Conservation (phyloP, 1,284 basidiomycete species). For the Vanrija sp. region DNA sequence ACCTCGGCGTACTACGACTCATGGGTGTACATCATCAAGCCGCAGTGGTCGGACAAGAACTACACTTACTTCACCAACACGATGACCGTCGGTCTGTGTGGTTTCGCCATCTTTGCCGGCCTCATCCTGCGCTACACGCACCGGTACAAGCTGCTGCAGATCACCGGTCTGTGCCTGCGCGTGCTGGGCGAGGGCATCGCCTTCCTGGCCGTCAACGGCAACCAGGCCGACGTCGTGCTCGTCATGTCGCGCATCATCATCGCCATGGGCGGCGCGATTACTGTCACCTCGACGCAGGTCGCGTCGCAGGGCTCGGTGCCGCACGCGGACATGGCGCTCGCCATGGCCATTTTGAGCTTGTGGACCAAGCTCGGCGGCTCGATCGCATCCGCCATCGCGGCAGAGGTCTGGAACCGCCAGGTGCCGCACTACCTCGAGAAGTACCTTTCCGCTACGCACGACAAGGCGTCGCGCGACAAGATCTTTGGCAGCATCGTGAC, state of each 20-base stretch:
- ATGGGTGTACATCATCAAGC: conserved; percentile 45
- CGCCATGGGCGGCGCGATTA: conserved; percentile 38
- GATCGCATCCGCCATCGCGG: conserved; percentile 39
- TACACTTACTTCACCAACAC: conserved; percentile 37
- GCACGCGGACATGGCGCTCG: conserved; percentile 47
- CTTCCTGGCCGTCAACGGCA: conserved; percentile 33
- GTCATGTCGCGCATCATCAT: conserved; percentile 35
- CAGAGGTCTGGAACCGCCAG: conserved; percentile 37
- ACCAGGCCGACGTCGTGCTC: conserved; percentile 12
- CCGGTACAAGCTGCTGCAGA: conserved; percentile 49
- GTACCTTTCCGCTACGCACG: conserved; percentile 18
- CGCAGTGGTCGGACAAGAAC: conserved; percentile 23
- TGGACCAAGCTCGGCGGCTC: conserved; percentile 47
- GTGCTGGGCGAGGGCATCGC: conserved; percentile 27
- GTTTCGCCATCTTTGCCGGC: conserved; percentile 46
- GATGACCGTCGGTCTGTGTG: conserved; percentile 43
- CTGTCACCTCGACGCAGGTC: conserved; percentile 44
- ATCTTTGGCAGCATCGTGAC: conserved; percentile 21
- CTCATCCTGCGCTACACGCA: conserved; percentile 47
- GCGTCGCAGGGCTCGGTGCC: conserved; percentile 46
- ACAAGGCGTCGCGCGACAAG: conserved; percentile 11
- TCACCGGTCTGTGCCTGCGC: conserved; percentile 29
- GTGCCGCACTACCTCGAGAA: conserved; percentile 25
- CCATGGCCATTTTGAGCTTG: conserved; percentile 42
- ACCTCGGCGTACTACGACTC: conserved; percentile 38